Conservation (phyloP, 2,329 filamentous ascomycete species). For the Neophaeococcomyces aloes region DNA sequence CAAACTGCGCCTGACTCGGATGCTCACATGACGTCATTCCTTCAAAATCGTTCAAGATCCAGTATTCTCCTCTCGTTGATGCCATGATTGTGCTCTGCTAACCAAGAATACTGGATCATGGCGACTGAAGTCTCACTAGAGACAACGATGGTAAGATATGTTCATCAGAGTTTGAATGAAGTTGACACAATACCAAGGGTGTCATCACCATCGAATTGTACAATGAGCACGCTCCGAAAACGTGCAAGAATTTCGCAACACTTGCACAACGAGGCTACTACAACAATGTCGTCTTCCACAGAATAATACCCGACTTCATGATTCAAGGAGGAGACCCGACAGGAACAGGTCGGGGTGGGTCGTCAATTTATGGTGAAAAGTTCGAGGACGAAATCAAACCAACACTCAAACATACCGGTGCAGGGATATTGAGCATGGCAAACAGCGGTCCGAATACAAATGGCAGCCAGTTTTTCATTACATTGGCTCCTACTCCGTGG, state of each 20-base stretch:
- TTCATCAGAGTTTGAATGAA: background rate
- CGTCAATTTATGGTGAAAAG: constrained; percentile 82
- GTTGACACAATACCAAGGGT: constrained; percentile 46
- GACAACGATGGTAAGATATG: constrained; percentile 63
- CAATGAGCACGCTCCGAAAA: constrained; percentile 72
- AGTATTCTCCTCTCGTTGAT: background rate
- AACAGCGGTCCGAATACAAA: constrained; percentile 91
- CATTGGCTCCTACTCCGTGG: constrained; percentile 88
- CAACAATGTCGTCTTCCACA: constrained; percentile 76
- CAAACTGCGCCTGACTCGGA: background rate
- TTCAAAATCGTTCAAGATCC: background rate
- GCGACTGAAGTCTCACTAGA: constrained; percentile 69
- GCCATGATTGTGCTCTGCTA: background rate
- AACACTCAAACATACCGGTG: constrained; percentile 77
- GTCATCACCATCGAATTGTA: constrained; percentile 82
- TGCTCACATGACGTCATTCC: constrained; percentile 2
- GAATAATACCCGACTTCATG: constrained; percentile 95
- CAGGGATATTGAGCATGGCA: constrained; percentile 91
- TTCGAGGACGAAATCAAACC: constrained; percentile 85
- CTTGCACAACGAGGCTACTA: constrained; percentile 80
- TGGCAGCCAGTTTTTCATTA: constrained; percentile 92
- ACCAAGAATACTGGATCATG: constrained; percentile 39
- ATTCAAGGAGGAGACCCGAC: constrained; percentile 90
- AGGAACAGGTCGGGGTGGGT: constrained; percentile 79
- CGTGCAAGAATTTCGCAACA: constrained; percentile 76